These are phyloP conservation scores for Agaricus blazei DNA, from an alignment of 768 basidiomycete species.

Conservation along the genomic window DNA sequence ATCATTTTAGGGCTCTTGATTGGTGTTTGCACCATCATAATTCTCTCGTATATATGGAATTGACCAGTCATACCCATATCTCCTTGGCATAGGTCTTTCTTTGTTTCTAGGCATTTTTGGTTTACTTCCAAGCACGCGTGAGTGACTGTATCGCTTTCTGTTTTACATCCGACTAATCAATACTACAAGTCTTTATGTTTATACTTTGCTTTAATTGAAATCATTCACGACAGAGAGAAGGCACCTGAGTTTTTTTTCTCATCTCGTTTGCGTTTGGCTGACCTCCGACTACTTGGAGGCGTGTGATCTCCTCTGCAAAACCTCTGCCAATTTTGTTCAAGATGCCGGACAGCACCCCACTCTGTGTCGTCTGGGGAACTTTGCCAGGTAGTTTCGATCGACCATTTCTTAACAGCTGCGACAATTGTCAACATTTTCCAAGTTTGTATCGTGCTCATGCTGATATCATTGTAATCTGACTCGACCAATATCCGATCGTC, in stretches of 20 bases:
- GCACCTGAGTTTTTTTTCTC: conserved; percentile 2
- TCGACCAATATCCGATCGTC: conserved; percentile 75
- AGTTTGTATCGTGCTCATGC: conserved; percentile 50
- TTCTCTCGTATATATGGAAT: conserved; percentile 45
- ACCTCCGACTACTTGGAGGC: conserved; percentile 13
- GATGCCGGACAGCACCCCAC: conserved; percentile 62
- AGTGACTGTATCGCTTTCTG: neutral
- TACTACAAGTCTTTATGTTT: neutral
- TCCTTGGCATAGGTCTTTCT: neutral
- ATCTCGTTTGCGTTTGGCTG: conserved; percentile 14
- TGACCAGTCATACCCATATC: conserved; percentile 10
- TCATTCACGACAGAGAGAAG: neutral
- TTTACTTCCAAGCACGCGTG: neutral
- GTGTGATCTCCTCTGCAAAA: conserved; percentile 51
- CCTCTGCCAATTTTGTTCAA: conserved; percentile 67
- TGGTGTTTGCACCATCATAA: conserved; percentile 69
- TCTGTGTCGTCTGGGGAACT: conserved; percentile 26
- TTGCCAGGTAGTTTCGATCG: conserved; percentile 57
- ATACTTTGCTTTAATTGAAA: neutral
- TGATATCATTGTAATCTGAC: conserved; percentile 76
- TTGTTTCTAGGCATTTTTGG: neutral
- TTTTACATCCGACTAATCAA: neutral
- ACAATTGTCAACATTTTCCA: conserved; percentile 76
- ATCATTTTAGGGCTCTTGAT: conserved; percentile 87
- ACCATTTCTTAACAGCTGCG: conserved; percentile 75